Evolutionary conservation across 495 filamentous ascomycete genomes (phyloP).

Genomic region (Sporormia fimetaria): DNA sequence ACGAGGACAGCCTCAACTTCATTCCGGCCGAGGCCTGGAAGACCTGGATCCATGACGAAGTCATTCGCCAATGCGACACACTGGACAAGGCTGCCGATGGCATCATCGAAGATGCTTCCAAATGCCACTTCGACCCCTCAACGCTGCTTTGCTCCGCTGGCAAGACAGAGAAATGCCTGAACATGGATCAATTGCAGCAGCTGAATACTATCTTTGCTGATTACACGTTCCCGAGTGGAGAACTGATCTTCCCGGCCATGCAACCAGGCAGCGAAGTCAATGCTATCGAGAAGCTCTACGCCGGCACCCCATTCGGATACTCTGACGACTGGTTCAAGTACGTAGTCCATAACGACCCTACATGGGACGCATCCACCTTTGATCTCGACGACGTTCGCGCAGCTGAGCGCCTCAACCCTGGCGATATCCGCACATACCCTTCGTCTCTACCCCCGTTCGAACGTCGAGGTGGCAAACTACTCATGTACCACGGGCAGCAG

Average conservation of each 20-base stretch:
- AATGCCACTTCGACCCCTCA: slow-evolving; percentile 21
- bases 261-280: slow-evolving; percentile 1
- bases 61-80: slow-evolving; percentile 27
- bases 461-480: slow-evolving; percentile 1
- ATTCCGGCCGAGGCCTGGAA: slow-evolving; percentile 19
- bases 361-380: slow-evolving; percentile 3
- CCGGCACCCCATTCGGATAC: slow-evolving; percentile 5
- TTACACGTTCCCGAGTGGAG: not conserved
- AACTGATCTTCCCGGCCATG: slow-evolving; percentile 3
- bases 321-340: slow-evolving; percentile 8
- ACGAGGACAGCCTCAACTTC: slow-evolving; percentile 9
- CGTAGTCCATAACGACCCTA: slow-evolving; percentile 1
- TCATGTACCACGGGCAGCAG: slow-evolving; percentile 3
- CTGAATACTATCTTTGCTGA: slow-evolving; percentile 2
- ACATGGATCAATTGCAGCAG: not conserved
- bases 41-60: slow-evolving; percentile 17
- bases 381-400: not conserved
- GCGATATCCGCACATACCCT: slow-evolving; percentile 2
- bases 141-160: slow-evolving; percentile 12
- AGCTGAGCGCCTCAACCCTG: not conserved
- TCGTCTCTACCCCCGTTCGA: not conserved
- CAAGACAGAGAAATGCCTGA: slow-evolving; percentile 1
- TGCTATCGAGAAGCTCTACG: slow-evolving; percentile 2
- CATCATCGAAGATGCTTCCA: slow-evolving; percentile 25
- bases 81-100: slow-evolving; percentile 27